phyloP scores from a whole-genome alignment of 495 filamentous ascomycete genomes.

The Aspergillus carlsbadensis region DNA sequence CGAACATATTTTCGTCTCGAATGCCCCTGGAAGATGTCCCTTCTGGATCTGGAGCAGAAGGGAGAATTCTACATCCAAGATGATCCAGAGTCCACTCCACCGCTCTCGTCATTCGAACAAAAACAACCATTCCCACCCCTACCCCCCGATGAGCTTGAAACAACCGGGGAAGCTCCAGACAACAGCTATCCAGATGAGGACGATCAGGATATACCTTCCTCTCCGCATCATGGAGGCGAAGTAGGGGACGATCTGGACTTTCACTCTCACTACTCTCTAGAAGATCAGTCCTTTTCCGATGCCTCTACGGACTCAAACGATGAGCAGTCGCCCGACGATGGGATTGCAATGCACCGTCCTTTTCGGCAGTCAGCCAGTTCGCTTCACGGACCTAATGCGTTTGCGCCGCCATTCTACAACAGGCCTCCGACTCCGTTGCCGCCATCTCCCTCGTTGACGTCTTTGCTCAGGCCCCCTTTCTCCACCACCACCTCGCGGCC shows the following conservation, averaged over 20 bases:
- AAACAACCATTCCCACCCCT: constrained; percentile 45
- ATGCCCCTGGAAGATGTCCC: constrained; percentile 15
- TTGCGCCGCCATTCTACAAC: constrained; percentile 87
- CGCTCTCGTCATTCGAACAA: constrained; percentile 23
- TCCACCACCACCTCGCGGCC: constrained; percentile 74
- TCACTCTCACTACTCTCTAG: constrained; percentile 46
- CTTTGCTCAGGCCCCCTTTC: constrained; percentile 77
- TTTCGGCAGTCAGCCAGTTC: constrained; percentile 45
- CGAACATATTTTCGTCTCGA: neutral
- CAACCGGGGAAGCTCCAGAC: constrained; percentile 24
- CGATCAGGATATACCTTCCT: constrained; percentile 28
- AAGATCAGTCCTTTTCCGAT: constrained; percentile 41
- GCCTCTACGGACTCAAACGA: constrained; percentile 36
- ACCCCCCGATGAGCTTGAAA: constrained; percentile 28
- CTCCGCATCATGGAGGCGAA: constrained; percentile 32
- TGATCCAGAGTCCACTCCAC: constrained; percentile 9
- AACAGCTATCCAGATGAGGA: constrained; percentile 30
- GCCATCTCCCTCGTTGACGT: constrained; percentile 92
- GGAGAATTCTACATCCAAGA: constrained; percentile 3
- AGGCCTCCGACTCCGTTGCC: constrained; percentile 85
- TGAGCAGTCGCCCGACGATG: constrained; percentile 31
- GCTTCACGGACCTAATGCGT: constrained; percentile 53
- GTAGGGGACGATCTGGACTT: constrained; percentile 46
- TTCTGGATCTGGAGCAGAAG: constrained; percentile 14
- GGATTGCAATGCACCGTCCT: constrained; percentile 37